phyloP scores from a whole-genome alignment of 2,329 filamentous ascomycete genomes.

The Talaromyces albobiverticillius region DNA sequence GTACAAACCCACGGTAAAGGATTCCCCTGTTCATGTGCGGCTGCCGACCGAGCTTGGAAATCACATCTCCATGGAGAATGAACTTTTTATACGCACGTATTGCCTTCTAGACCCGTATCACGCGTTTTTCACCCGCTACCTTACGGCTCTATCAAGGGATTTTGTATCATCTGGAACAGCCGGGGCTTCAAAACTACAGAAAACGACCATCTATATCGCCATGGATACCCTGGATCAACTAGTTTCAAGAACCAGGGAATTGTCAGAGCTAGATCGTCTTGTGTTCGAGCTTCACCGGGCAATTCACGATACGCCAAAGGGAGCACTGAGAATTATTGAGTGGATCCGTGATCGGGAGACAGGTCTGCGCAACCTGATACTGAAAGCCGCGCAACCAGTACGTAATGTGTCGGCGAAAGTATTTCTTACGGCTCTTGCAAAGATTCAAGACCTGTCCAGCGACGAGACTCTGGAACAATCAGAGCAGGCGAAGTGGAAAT shows the following conservation, averaged over 20 bases:
- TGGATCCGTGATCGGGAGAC: conserved; percentile 59
- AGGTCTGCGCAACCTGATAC: conserved; percentile 62
- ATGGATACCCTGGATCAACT: conserved; percentile 71
- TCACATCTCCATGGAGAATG: conserved; percentile 69
- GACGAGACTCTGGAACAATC: conserved; percentile 24
- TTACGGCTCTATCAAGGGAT: conserved; percentile 58
- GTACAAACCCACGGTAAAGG: conserved; percentile 44
- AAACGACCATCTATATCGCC: conserved; percentile 39
- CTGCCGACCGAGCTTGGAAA: conserved; percentile 46
- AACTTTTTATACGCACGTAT: conserved; percentile 69
- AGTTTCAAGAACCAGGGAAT: conserved; percentile 67
- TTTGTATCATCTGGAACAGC: conserved; percentile 52
- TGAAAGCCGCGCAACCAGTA: conserved; percentile 60
- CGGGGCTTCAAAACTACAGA: conserved; percentile 45
- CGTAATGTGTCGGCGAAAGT: conserved; percentile 53
- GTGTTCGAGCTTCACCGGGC: conserved; percentile 52
- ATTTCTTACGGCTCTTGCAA: conserved; percentile 53
- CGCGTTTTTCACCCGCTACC: conserved; percentile 61
- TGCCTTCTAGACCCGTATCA: conserved; percentile 75
- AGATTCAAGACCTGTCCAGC: conserved; percentile 46
- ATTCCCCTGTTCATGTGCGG: conserved; percentile 48
- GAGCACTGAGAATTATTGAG: conserved; percentile 58
- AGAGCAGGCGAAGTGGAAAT: conserved; percentile 24
- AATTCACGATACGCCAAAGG: conserved; percentile 51
- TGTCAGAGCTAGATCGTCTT: conserved; percentile 60